Conservation (phyloP, 495 filamentous ascomycete species). For the Aspergillus avenaceus region DNA sequence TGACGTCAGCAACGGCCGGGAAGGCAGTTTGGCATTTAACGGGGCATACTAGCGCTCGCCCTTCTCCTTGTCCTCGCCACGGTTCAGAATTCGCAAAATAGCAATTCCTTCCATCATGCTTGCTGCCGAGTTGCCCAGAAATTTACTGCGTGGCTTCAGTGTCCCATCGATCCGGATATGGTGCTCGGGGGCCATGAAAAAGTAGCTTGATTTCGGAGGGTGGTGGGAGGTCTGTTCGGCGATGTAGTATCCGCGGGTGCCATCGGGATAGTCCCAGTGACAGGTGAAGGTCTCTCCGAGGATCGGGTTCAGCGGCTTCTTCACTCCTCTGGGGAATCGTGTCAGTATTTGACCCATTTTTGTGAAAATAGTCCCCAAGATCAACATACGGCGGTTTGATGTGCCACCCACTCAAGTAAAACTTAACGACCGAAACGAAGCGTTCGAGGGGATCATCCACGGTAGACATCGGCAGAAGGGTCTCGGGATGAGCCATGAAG, state of each 20-base stretch:
- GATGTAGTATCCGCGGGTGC: slow-evolving; percentile 88
- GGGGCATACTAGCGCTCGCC: slow-evolving; percentile 82
- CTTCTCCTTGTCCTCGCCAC: slow-evolving; percentile 54
- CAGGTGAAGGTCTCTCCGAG: slow-evolving; percentile 93
- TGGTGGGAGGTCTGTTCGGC: slow-evolving; percentile 96
- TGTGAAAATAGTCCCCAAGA: slow-evolving; percentile 11
- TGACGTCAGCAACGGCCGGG: slow-evolving; percentile 3
- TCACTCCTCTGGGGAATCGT: slow-evolving; percentile 68
- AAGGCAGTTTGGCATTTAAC: background rate
- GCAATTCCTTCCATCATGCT: slow-evolving; percentile 98
- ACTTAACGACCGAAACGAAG: slow-evolving; percentile 93
- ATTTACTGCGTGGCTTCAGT: slow-evolving; percentile 93
- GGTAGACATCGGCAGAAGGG: slow-evolving; percentile 77
- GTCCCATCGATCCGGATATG: slow-evolving; percentile 94
- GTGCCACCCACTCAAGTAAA: slow-evolving; percentile 98
- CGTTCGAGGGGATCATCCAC: slow-evolving; percentile 88
- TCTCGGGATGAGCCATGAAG: slow-evolving; percentile 99
- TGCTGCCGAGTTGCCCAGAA: slow-evolving; percentile 94
- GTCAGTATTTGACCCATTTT: background rate
- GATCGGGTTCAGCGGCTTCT: slow-evolving; percentile 97
- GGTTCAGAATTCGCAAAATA: slow-evolving; percentile 77
- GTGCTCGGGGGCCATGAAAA: slow-evolving; percentile 96
- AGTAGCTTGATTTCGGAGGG: slow-evolving; percentile 97
- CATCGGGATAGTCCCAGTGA: slow-evolving; percentile 90
- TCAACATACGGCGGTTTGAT: slow-evolving; percentile 87